A percentile compares a stretch with the other conserved stretches of the same genome.
phyloP scores from a whole-genome alignment of 2,329 filamentous ascomycete genomes.

The Lasiodiplodia sp. region DNA sequence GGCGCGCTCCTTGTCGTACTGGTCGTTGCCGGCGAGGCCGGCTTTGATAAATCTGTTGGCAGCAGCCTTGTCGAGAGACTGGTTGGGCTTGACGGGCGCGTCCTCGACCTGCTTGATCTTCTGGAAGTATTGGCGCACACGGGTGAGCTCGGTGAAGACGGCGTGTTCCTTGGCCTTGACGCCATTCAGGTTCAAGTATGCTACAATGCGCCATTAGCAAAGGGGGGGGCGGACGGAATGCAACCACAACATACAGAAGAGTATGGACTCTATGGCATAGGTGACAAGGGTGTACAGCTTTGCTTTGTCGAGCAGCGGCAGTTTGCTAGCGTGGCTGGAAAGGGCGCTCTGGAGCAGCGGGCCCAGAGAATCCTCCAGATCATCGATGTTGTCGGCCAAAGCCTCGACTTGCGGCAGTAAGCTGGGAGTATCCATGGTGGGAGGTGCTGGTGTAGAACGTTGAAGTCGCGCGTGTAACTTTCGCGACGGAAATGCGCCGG shows the following conservation, averaged over 20 bases:
- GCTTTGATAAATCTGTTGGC: constrained; percentile 83
- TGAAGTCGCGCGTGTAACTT: background rate
- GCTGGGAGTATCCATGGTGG: constrained; percentile 62
- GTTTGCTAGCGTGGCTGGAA: constrained; percentile 72
- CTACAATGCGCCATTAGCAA: constrained; percentile 57
- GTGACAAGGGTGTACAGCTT: constrained; percentile 89
- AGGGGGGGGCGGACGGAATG: too few species aligned
- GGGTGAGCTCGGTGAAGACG: constrained; percentile 83
- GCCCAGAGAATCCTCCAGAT: constrained; percentile 74
- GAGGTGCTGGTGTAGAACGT: constrained; percentile 20
- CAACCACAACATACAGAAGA: constrained; percentile 67
- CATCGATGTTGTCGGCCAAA: constrained; percentile 80
- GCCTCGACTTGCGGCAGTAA: constrained; percentile 73
- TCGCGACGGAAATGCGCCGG: constrained; percentile 1
- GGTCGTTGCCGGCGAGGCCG: constrained; percentile 67
- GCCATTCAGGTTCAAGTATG: constrained; percentile 79
- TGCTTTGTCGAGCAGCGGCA: constrained; percentile 92
- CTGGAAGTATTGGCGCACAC: constrained; percentile 88
- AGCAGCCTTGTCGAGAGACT: constrained; percentile 74
- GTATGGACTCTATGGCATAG: constrained; percentile 87
- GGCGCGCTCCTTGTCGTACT: constrained; percentile 50
- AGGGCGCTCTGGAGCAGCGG: constrained; percentile 73
- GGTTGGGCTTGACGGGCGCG: constrained; percentile 61
- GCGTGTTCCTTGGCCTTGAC: constrained; percentile 82
- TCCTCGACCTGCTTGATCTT: constrained; percentile 85